Percentiles rank a stretch among this genome's conserved stretches.
Conservation (phyloP, 176 grass and related monocot genomes). For the Elymus sibiricus region DNA sequence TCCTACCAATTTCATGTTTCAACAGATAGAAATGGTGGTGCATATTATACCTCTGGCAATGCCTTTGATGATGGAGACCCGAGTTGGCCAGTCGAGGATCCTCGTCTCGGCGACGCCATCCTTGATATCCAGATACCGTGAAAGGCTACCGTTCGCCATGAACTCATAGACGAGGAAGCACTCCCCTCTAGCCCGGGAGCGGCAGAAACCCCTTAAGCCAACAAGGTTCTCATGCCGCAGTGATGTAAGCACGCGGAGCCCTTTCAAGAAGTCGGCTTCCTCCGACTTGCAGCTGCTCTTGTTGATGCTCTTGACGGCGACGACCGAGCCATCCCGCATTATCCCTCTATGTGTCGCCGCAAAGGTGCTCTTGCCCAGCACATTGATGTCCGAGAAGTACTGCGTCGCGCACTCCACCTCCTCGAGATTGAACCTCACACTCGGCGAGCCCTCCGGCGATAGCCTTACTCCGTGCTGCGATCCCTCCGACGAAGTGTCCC, state of each 20-base stretch:
- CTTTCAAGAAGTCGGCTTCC: constrained; percentile 68
- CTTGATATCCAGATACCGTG: constrained; percentile 56
- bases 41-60: constrained; percentile 47
- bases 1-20: background rate
- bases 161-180: constrained; percentile 81
- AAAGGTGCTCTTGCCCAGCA: constrained; percentile 59
- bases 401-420: constrained; percentile 78
- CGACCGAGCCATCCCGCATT: constrained; percentile 51
- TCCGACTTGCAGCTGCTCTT: constrained; percentile 81
- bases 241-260: constrained; percentile 44
- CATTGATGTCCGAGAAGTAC: constrained; percentile 59
- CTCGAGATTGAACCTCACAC: constrained; percentile 69
- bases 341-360: constrained; percentile 54
- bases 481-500: constrained; percentile 50
- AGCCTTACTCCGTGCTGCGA: constrained; percentile 36
- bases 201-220: constrained; percentile 59
- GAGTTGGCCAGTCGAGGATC: constrained; percentile 57
- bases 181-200: constrained; percentile 63
- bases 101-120: background rate
- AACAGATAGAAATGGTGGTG: background rate
- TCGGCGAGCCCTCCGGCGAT: constrained; percentile 46
- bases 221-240: constrained; percentile 82
- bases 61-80: constrained; percentile 76
- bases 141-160: constrained; percentile 62
- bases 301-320: constrained; percentile 71